Base-by-base conservation (phyloP, 306 rosid species). In the Crotalaria pallida region DNA sequence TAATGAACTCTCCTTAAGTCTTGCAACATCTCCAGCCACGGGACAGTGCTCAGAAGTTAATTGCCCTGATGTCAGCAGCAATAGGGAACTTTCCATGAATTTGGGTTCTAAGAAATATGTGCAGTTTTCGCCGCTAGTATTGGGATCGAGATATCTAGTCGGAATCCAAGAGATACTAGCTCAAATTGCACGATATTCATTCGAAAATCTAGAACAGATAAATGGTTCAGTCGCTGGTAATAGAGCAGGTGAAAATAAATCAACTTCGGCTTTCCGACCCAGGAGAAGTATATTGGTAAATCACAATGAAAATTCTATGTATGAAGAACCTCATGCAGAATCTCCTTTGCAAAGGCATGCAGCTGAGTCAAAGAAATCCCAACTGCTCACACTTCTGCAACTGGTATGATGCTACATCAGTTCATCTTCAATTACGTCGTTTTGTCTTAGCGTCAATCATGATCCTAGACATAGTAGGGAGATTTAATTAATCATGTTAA, bases 81-180 rank as follows among this genome's bases (percentile, higher is more conserved):
- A 71, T 58, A 84, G 76, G 84, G 84, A 73, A 21, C 73, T 65
- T 40, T 69, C 85, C 11, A 77, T 58, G 56, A 76, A 79, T 75
- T 80, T 77, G 15, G 80, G 76, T 21, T 79, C 87, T 6, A 34
- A 67, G 49, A 68, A 70, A 63, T 57, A 80, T 22, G 79, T 81
- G 4, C 77, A 57, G 31, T 82, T 84, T 80, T 83, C 88, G 4
- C 87, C 76, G 7, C 77, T 56, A 8, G 71, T 90, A 47, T 59
- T 76, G 24, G 96, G 88, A 66, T 94, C 98, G 1, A 83, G 79
- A 70, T 94, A 88, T 81, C 93, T 94, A 26, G 67, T 66, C 3
- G 94, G 79, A 33, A 75, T 85, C 64, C 98, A 88, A 77, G 97
- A 90, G 13, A 79, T 87, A 60, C 92, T 94, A 21, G 82, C 91